Conservation (phyloP, 208 protist genomes). For the Crithidia acanthocephali region DNA sequence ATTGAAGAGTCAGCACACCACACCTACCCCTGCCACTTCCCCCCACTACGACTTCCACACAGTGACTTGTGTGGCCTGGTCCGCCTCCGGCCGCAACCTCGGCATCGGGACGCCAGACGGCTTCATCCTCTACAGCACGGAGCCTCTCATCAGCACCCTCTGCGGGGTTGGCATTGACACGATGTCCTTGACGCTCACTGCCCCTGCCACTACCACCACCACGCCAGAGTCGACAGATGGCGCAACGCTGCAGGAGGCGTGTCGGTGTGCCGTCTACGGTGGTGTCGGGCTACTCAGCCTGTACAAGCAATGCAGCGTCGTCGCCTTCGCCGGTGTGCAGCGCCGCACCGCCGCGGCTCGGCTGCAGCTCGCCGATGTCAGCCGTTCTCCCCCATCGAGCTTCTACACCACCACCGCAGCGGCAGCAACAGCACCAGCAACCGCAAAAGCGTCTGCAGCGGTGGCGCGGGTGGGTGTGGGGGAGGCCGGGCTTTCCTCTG, state of each 20-base stretch:
- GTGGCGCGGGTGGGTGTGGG: not conserved
- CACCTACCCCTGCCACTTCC: not conserved
- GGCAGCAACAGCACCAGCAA: not conserved
- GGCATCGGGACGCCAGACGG: constrained; percentile 63
- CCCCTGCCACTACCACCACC: not conserved
- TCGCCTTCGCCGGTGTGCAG: constrained; percentile 47
- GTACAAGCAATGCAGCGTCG: constrained; percentile 66
- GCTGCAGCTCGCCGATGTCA: constrained; percentile 40
- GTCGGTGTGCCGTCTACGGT: constrained; percentile 53
- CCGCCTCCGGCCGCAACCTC: constrained; percentile 56
- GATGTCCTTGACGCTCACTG: not conserved
- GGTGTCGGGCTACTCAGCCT: constrained; percentile 60
- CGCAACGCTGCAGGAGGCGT: constrained; percentile 44
- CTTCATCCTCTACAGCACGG: constrained; percentile 76
- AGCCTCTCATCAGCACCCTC: constrained; percentile 28
- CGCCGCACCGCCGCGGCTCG: constrained; percentile 26
- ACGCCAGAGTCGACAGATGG: not conserved
- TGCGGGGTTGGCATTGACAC: not conserved
- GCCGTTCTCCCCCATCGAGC: constrained; percentile 5
- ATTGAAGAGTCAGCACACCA: not conserved
- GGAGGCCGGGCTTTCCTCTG: not conserved
- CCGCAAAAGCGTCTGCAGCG: not conserved
- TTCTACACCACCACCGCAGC: constrained; percentile 10
- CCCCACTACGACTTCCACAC: constrained; percentile 36
- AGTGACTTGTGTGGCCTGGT: constrained; percentile 75